Conservation (phyloP, 148 eudicot genomes). For the Vaccinium myrtillus region DNA sequence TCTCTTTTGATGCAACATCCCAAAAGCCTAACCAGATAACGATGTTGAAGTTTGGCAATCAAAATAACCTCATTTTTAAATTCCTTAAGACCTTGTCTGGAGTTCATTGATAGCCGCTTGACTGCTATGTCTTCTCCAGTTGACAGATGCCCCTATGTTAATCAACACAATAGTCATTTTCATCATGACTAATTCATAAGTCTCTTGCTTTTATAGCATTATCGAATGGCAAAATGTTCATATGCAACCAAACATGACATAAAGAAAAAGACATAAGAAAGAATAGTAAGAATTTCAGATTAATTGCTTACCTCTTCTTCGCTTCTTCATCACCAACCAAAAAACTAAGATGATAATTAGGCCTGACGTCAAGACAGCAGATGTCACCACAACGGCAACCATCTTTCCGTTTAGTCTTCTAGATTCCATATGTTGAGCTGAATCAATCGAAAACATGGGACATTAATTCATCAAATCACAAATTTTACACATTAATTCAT, state of each 20-base stretch:
- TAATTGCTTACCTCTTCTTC: not conserved
- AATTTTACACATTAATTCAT: not conserved
- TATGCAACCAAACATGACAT: not conserved
- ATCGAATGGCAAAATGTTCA: not conserved
- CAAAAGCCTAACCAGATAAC: constrained; percentile 18
- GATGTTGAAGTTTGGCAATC: constrained; percentile 15
- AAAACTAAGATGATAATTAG: not conserved
- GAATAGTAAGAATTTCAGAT: not conserved
- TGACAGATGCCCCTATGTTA: not conserved
- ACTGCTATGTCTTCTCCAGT: constrained; percentile 12
- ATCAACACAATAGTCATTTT: not conserved
- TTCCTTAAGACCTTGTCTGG: constrained; percentile 14
- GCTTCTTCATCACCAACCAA: not conserved
- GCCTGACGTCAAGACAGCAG: not conserved
- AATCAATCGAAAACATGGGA: not conserved
- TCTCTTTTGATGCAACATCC: constrained; percentile 12
- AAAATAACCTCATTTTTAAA: constrained; percentile 20
- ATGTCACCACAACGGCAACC: not conserved
- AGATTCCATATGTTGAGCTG: not conserved
- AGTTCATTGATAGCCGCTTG: not conserved
- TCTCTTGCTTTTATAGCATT: not conserved
- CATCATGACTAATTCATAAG: not conserved
- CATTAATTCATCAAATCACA: not conserved
- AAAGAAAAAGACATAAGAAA: too few species aligned
- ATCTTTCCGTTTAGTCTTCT: not conserved